phyloP scores from a whole-genome alignment of 75 land plant species.

The Pseudotsuga menziesii region DNA sequence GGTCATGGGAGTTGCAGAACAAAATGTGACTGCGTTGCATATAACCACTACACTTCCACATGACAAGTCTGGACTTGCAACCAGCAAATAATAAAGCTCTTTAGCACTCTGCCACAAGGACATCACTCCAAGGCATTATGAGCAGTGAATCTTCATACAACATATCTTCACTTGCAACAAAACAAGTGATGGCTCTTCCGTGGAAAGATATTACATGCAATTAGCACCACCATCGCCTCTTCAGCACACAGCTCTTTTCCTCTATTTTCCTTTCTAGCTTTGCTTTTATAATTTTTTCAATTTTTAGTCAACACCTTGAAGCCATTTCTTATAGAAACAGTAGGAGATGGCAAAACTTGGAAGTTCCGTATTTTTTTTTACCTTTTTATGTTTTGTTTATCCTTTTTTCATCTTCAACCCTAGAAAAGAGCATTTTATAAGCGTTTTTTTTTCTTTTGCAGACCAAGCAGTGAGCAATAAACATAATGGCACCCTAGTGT shows the following conservation, averaged over 20 bases:
- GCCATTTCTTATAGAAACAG: constrained; percentile 1
- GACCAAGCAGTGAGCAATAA: constrained; percentile 5
- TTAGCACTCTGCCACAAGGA: not conserved
- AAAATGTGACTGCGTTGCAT: not conserved
- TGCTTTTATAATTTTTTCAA: not conserved
- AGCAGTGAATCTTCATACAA: not conserved
- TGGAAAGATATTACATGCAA: not conserved
- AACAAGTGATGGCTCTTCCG: not conserved
- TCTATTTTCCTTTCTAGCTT: not conserved
- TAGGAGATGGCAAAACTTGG: constrained; percentile 1
- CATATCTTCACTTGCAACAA: not conserved
- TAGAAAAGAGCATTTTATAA: constrained; percentile 9
- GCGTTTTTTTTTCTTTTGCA: constrained; percentile 1
- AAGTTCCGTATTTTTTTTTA: not conserved
- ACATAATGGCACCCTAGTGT: not conserved
- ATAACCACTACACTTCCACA: not conserved
- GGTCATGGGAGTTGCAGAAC: not conserved
- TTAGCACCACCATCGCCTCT: constrained; percentile 4
- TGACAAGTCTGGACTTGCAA: constrained; percentile 2
- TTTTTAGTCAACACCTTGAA: constrained; percentile 1
- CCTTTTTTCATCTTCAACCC: constrained; percentile 3
- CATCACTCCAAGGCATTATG: not conserved
- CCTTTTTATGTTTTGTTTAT: not conserved
- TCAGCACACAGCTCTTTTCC: not conserved
- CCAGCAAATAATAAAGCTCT: not conserved